A percentile compares a stretch with the other conserved stretches of the same genome.
phyloP scores from a whole-genome alignment of 2,329 filamentous ascomycete genomes.

The Fusarium tjaetaba region DNA sequence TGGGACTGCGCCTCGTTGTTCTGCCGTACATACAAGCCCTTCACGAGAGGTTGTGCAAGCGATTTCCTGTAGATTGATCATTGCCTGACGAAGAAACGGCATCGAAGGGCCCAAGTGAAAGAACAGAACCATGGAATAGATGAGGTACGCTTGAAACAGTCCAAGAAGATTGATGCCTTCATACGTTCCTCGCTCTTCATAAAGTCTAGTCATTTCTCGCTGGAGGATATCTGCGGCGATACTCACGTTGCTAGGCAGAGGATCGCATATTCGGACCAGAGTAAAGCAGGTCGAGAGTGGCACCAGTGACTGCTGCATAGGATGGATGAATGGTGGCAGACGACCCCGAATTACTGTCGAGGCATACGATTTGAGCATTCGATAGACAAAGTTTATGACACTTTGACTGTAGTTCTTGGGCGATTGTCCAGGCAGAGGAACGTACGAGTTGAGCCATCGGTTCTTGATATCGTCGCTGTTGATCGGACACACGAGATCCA shows the following conservation, averaged over 20 bases:
- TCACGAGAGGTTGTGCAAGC: constrained; percentile 52
- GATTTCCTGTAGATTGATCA: constrained; percentile 62
- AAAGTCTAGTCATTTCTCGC: constrained; percentile 55
- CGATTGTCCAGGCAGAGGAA: constrained; percentile 55
- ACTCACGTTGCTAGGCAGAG: constrained; percentile 46
- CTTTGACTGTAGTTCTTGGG: constrained; percentile 53
- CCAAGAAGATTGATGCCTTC: constrained; percentile 50
- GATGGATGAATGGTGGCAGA: constrained; percentile 57
- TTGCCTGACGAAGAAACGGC: constrained; percentile 52
- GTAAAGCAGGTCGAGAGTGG: constrained; percentile 55
- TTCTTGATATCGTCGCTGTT: constrained; percentile 58
- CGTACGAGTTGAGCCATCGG: constrained; percentile 59
- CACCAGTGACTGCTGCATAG: constrained; percentile 45
- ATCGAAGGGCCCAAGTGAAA: constrained; percentile 47
- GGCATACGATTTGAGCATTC: constrained; percentile 57
- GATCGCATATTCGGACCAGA: constrained; percentile 53
- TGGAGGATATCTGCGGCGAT: constrained; percentile 49
- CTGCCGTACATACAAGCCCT: constrained; percentile 57
- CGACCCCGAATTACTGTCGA: constrained; percentile 49
- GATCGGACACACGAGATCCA: constrained; percentile 57
- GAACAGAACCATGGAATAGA: constrained; percentile 62
- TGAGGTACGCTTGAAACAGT: constrained; percentile 62
- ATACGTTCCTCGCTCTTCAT: constrained; percentile 39
- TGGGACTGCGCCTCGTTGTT: constrained; percentile 52
- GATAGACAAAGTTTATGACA: constrained; percentile 52